Percentiles rank a stretch among this genome's conserved stretches.
Evolutionary conservation across 2,329 filamentous ascomycete genomes (phyloP).

Genomic region (Diaporthe vexans): DNA sequence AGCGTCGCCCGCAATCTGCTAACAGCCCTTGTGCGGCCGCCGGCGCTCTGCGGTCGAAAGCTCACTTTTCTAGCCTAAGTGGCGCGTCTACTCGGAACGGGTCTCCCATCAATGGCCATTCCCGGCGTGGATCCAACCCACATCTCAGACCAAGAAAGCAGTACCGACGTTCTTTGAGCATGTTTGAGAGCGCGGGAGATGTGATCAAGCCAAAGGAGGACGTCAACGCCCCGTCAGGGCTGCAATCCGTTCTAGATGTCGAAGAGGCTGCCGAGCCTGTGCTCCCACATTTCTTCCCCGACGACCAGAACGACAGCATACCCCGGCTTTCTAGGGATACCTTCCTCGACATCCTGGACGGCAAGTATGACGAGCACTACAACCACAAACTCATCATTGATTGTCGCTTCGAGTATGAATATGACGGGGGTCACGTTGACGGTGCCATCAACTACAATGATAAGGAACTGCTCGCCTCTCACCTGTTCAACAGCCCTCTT

Average conservation of each 20-base stretch:
- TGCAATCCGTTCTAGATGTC: constrained; percentile 86
- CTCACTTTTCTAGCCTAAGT: constrained; percentile 72
- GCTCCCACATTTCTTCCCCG: constrained; percentile 86
- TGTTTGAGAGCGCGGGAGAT: constrained; percentile 95
- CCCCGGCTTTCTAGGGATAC: constrained; percentile 88
- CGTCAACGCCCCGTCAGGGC: constrained; percentile 63
- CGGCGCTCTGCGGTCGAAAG: constrained; percentile 69
- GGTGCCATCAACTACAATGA: constrained; percentile 97
- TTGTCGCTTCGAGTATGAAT: constrained; percentile 99
- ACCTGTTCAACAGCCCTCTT: constrained; percentile 80
- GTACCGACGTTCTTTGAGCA: constrained; percentile 92
- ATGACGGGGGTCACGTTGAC: constrained; percentile 94
- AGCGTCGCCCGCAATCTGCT: constrained; percentile 72
- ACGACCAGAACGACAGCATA: constrained; percentile 86
- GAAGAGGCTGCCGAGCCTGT: constrained; percentile 81
- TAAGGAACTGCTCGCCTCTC: constrained; percentile 85
- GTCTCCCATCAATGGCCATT: constrained; percentile 79
- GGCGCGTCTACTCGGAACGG: constrained; percentile 74
- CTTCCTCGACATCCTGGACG: constrained; percentile 88
- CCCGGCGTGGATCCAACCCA: constrained; percentile 80
- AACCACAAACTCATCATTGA: constrained; percentile 91
- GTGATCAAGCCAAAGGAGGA: constrained; percentile 85
- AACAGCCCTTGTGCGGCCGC: constrained; percentile 71
- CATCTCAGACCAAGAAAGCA: constrained; percentile 86
- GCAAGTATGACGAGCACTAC: constrained; percentile 82